Evolutionary conservation across 148 eudicot species (phyloP).

Genomic region (Linanthus parryae): DNA sequence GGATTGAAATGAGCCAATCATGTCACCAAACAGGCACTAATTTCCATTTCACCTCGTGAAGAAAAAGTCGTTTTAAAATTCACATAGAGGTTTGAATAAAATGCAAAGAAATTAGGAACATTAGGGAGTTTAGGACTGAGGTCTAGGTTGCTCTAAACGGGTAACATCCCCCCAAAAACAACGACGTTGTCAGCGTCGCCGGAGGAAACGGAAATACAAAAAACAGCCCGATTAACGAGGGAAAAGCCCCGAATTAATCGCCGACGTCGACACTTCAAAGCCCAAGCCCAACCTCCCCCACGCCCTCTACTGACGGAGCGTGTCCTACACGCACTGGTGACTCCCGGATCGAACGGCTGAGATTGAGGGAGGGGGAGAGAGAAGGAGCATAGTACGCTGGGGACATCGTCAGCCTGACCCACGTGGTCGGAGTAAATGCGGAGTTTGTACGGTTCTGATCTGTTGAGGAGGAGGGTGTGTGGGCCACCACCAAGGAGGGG

Average conservation of each 20-base stretch:
- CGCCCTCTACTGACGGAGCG: neutral
- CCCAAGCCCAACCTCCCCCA: neutral
- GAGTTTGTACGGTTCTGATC: too few relatives aligned
- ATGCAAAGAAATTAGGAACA: too few relatives aligned
- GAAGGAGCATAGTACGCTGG: too few relatives aligned
- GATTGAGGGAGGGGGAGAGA: neutral
- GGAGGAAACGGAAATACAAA: neutral
- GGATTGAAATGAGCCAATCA: too few relatives aligned
- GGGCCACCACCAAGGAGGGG: too few relatives aligned
- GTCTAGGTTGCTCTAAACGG: neutral
- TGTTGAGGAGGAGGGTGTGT: too few relatives aligned
- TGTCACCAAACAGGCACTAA: too few relatives aligned
- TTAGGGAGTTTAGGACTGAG: too few relatives aligned
- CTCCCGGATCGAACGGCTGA: slow-evolving; percentile 10
- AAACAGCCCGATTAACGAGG: slow-evolving; percentile 7
- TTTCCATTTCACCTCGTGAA: slow-evolving; percentile 8
- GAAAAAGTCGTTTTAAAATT: neutral
- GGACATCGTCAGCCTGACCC: too few relatives aligned
- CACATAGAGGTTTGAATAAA: neutral
- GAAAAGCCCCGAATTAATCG: neutral
- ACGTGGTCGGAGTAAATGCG: slow-evolving; percentile 8
- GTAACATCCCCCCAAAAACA: neutral
- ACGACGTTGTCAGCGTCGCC: neutral
- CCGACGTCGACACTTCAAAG: slow-evolving; percentile 6
- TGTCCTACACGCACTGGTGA: neutral